These are phyloP conservation scores for Digitaria exilis DNA, from an alignment of 202 grass and related monocot genomes.

Conservation along the genomic window DNA sequence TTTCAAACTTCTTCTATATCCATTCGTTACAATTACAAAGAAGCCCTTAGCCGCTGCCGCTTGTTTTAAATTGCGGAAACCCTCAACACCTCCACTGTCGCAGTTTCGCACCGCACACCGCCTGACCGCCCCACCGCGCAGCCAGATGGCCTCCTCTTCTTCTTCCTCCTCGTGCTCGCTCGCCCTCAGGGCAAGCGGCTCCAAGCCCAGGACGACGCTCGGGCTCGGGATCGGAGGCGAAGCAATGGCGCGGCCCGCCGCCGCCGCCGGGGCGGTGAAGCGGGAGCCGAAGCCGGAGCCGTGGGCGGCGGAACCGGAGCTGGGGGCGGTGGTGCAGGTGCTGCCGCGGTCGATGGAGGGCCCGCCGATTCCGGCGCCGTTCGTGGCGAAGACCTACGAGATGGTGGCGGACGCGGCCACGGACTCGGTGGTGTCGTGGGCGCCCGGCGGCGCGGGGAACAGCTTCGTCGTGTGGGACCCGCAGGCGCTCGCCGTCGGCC, in stretches of 20 bases:
- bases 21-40: background rate
- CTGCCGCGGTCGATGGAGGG: slow-evolving; percentile 34
- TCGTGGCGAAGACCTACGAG: slow-evolving; percentile 61
- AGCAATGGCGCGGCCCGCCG: slow-evolving; percentile 21
- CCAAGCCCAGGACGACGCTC: background rate
- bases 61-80: slow-evolving; percentile 6
- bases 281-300: slow-evolving; percentile 40
- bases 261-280: background rate
- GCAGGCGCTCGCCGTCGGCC: slow-evolving; percentile 37
- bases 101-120: slow-evolving; percentile 16
- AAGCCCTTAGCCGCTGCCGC: background rate
- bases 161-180: slow-evolving; percentile 21
- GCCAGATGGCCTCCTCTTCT: slow-evolving; percentile 13
- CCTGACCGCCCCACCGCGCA: background rate
- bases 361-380: slow-evolving; percentile 43
- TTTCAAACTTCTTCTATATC: background rate
- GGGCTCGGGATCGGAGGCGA: background rate
- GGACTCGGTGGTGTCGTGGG: slow-evolving; percentile 57
- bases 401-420: slow-evolving; percentile 55
- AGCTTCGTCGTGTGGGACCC: slow-evolving; percentile 65
- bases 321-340: background rate
- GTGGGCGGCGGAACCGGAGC: background rate
- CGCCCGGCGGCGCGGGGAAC: slow-evolving; percentile 32
- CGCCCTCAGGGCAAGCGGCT: background rate
- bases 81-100: background rate